Conservation (phyloP, 2,329 filamentous ascomycete species). For the Macrophomina pseudophaseolina region DNA sequence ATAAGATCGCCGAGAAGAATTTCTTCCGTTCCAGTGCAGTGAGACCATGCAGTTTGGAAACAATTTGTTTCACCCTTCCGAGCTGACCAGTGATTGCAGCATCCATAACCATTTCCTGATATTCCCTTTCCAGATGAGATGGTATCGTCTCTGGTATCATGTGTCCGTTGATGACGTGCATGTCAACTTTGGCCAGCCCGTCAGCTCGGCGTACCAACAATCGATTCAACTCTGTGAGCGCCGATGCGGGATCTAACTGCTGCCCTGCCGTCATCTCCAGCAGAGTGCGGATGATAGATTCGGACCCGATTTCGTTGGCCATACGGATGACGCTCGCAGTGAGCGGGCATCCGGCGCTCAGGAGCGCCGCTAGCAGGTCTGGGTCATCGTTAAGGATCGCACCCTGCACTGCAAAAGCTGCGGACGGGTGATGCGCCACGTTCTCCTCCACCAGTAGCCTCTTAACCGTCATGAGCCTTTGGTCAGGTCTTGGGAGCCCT, state of each 20-base stretch:
- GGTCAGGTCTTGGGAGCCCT: background rate
- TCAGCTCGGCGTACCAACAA: background rate
- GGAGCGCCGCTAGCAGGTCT: background rate
- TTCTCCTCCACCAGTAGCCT: background rate
- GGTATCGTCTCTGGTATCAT: background rate
- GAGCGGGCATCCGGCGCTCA: background rate
- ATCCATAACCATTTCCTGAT: background rate
- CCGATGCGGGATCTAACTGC: background rate
- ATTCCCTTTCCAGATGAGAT: background rate
- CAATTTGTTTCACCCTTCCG: background rate
- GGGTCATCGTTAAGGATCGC: background rate
- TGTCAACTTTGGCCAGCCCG: background rate
- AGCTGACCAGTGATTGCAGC: background rate
- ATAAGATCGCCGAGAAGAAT: background rate
- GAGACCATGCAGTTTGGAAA: background rate
- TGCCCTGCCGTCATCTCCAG: background rate
- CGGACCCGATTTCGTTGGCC: background rate
- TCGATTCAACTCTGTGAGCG: background rate
- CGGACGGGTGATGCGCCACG: background rate
- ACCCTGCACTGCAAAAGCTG: background rate
- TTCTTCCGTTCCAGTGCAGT: background rate
- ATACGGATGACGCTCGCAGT: background rate
- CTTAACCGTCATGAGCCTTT: background rate
- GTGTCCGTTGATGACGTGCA: too few species aligned
- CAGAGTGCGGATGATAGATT: background rate